Conservation (phyloP, 331 rosid genomes). For the Malus hybrid region DNA sequence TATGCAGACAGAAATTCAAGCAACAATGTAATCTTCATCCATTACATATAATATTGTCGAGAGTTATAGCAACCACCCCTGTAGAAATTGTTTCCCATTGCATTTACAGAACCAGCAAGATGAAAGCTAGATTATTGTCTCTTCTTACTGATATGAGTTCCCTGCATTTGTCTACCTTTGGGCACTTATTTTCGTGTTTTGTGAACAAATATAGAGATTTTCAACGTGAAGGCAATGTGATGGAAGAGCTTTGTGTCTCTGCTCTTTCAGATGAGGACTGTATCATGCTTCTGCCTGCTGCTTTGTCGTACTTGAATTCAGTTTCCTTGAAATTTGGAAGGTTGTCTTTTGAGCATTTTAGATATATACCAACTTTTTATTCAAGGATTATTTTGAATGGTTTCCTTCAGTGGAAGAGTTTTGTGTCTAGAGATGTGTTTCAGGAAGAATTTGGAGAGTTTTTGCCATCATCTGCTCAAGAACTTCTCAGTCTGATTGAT, state of each 20-base stretch:
- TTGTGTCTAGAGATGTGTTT: conserved; percentile 55
- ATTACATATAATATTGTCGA: conserved; percentile 42
- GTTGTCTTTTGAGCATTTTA: conserved; percentile 25
- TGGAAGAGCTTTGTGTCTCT: conserved; percentile 22
- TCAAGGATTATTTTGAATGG: conserved; percentile 62
- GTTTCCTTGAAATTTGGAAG: conserved; percentile 37
- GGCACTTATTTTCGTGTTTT: conserved; percentile 44
- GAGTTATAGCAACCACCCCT: conserved; percentile 51
- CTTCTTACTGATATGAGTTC: conserved; percentile 63
- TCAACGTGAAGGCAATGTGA: conserved; percentile 17
- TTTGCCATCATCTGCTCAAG: conserved; percentile 53
- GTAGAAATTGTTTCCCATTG: conserved; percentile 47
- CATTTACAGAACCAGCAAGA: conserved; percentile 34
- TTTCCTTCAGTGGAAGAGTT: conserved; percentile 58
- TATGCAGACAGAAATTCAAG: conserved; percentile 38
- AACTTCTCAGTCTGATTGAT: conserved; percentile 46
- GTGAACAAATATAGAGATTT: conserved; percentile 33
- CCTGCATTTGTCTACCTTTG: conserved; percentile 63
- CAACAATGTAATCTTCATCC: conserved; percentile 46
- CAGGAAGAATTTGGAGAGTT: conserved; percentile 52
- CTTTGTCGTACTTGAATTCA: conserved; percentile 54
- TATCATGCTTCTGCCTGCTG: conserved; percentile 64
- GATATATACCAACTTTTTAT: conserved; percentile 38
- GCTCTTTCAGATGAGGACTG: conserved; percentile 52
- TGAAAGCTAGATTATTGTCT: conserved; percentile 57